Evolutionary conservation across 2,329 filamentous ascomycete species (phyloP).

Genomic region (Scedosporium boydii): DNA sequence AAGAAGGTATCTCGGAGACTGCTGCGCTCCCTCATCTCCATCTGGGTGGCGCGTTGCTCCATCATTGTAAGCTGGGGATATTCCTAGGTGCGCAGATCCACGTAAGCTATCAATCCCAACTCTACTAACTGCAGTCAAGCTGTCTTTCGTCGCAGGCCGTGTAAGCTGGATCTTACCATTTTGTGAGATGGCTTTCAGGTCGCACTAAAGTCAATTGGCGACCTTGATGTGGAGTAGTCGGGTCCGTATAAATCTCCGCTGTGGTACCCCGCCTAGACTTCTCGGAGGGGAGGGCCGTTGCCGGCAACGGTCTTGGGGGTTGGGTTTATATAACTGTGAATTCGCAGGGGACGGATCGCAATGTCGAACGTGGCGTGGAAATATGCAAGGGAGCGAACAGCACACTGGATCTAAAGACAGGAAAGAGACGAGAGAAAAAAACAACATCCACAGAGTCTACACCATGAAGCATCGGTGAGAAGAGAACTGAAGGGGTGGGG

Average conservation of each 20-base stretch:
- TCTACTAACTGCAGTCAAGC: not conserved
- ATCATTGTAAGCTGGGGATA: slow-evolving; percentile 7
- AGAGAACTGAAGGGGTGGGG: slow-evolving; percentile 1
- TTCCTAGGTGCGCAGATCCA: not conserved
- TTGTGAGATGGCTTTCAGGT: not conserved
- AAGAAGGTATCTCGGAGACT: slow-evolving; percentile 51
- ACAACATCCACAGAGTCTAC: not conserved
- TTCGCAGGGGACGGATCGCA: not conserved
- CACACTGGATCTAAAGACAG: not conserved
- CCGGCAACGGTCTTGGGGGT: not conserved
- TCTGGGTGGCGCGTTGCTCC: slow-evolving; percentile 13
- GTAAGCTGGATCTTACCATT: not conserved
- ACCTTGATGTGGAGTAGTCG: not conserved
- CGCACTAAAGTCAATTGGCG: not conserved
- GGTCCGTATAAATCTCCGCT: not conserved
- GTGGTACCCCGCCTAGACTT: not conserved
- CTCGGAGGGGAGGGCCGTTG: not conserved
- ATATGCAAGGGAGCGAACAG: not conserved
- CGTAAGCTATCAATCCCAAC: not conserved
- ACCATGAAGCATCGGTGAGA: not conserved
- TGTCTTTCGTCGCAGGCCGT: not conserved
- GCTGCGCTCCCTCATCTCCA: slow-evolving; percentile 43
- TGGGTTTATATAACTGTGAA: not conserved
- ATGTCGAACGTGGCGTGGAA: not conserved
- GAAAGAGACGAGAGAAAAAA: not conserved